Evolutionary conservation across 345 rosid genomes (phyloP).

Genomic region (Anacardium occidentale): DNA sequence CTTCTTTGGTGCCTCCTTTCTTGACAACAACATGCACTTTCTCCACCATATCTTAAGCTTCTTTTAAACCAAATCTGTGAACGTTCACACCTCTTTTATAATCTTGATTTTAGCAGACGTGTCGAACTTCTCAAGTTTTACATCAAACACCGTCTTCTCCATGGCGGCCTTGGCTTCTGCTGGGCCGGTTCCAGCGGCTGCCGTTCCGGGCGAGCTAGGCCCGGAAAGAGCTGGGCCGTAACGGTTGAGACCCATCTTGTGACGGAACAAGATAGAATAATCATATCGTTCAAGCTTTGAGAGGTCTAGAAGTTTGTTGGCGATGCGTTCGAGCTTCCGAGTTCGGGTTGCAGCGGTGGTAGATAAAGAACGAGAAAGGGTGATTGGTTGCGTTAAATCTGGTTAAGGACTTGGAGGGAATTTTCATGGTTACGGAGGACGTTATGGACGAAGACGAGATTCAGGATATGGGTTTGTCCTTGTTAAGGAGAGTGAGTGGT

Average conservation of each 20-base stretch:
- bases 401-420: constrained; percentile 27
- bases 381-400: constrained; percentile 22
- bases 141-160: constrained; percentile 76
- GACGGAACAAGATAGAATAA: constrained; percentile 71
- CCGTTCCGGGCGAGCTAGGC: constrained; percentile 23
- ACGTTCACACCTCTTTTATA: constrained; percentile 72
- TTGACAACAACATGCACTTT: constrained; percentile 74
- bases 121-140: constrained; percentile 86
- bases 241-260: constrained; percentile 64
- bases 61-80: constrained; percentile 81
- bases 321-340: constrained; percentile 82
- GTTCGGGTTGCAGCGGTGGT: constrained; percentile 41
- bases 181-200: constrained; percentile 29
- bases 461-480: neutral
- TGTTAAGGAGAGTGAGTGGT: too few species aligned
- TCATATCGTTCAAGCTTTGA: constrained; percentile 72
- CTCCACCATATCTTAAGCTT: constrained; percentile 83
- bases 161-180: constrained; percentile 44
- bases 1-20: constrained; percentile 68
- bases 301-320: constrained; percentile 68
- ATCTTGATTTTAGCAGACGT: constrained; percentile 68
- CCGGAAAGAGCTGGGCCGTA: constrained; percentile 57
- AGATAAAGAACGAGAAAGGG: constrained; percentile 32
- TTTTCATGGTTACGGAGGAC: constrained; percentile 15
- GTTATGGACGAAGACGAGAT: neutral